Evolutionary conservation across 257 asterid genomes (phyloP), one percentile per base, ranked within the genome.

Genomic region (Mentha longifolia): DNA sequence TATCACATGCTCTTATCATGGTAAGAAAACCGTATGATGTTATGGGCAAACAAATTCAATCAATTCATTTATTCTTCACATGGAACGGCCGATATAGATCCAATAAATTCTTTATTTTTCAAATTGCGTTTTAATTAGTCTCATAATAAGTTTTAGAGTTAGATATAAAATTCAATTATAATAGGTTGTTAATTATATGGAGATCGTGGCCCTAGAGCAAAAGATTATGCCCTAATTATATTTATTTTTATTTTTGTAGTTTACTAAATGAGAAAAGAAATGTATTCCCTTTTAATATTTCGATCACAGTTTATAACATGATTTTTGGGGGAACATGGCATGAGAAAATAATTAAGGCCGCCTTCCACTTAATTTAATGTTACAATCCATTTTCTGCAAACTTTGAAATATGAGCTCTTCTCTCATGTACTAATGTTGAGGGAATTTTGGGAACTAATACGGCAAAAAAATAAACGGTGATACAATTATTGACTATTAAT

Each of bases 1-100:
- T 0, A 42, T 1, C 71, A 68, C 51, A 42, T 42, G 66, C 49
- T 61, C 56, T 6, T 37, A 41, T 13, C 12, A 9, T 17, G 56
- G 2, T 60, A 50, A 76, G 13, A n/a, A 47, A 47, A 17, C n/a
- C n/a, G n/a, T n/a, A 25, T 25, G 28, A 25, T 59, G 35, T 72
- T 58, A 10, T 49, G 77, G 77, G n/a, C 67, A 69, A 70, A 74
- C 74, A 78, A 64, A 70, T 46, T 13, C 68, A 74, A 58, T 25
- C 74, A 65, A 74, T 57, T 63, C 35, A 10, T 60, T 41, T 3
- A 65, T 58, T 45, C 5, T 15, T 70, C 75, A 70, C 75, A 71
- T 79, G 80, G 57, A 65, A 43, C 20, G 30, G 41, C 39, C 56
- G 2, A 31, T 14, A 47, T 49, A 49, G 9, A 49, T 33, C 3